Percentiles rank a stretch among this genome's conserved stretches.
These are phyloP conservation scores for Lasiodiplodia hormozganensis DNA, from an alignment of 2,329 filamentous ascomycete species.

Conservation along the genomic window DNA sequence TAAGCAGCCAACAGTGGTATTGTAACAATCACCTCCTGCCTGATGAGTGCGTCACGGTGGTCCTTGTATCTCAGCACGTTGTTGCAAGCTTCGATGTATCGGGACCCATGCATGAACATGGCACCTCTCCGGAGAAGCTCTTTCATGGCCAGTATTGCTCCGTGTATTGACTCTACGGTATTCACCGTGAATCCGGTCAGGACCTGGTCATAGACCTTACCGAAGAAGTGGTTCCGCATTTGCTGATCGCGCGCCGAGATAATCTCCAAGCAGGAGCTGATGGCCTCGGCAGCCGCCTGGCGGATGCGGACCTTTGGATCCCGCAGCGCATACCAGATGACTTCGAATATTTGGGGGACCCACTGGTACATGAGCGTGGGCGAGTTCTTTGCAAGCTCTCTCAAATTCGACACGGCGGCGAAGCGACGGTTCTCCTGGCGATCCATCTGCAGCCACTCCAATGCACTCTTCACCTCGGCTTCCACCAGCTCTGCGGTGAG, in stretches of 20 bases:
- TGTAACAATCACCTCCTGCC: conserved; percentile 86
- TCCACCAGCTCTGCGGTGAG: conserved; percentile 95
- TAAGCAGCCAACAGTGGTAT: conserved; percentile 95
- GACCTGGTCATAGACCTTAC: conserved; percentile 87
- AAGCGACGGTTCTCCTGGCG: conserved; percentile 92
- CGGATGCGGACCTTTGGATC: conserved; percentile 91
- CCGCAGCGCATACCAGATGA: conserved; percentile 92
- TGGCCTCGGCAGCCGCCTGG: conserved; percentile 88
- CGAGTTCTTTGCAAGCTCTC: conserved; percentile 89
- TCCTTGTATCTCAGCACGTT: conserved; percentile 93
- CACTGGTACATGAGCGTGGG: conserved; percentile 96
- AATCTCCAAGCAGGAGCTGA: conserved; percentile 95
- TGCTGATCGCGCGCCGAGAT: conserved; percentile 90
- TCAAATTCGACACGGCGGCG: conserved; percentile 87
- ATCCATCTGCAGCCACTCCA: conserved; percentile 97
- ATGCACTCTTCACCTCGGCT: conserved; percentile 91
- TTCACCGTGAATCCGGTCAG: conserved; percentile 76
- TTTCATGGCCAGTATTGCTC: conserved; percentile 90
- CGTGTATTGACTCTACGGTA: conserved; percentile 88
- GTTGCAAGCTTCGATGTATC: conserved; percentile 88
- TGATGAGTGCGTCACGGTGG: conserved; percentile 84
- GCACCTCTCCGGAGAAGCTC: conserved; percentile 92
- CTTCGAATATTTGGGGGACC: conserved; percentile 92
- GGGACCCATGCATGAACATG: conserved; percentile 97
- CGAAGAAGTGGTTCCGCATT: conserved; percentile 87